Conservation (phyloP, 495 filamentous ascomycete species). For the Amniculicola lignicola region DNA sequence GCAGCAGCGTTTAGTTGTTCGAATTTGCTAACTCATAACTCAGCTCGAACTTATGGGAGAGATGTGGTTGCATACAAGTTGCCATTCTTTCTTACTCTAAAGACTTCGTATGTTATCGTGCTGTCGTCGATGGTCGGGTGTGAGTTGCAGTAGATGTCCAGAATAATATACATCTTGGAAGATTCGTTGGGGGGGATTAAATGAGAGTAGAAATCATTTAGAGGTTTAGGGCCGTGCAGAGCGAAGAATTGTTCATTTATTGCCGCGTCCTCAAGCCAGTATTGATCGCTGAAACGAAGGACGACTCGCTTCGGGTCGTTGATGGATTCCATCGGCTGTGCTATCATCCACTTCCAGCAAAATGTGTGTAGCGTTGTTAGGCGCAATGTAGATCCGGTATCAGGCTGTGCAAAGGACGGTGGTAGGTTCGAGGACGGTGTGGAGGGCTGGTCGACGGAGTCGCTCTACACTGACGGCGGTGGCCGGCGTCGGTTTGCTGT, state of each 20-base stretch:
- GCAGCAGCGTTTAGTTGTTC: constrained; percentile 1
- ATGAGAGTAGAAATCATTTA: constrained; percentile 4
- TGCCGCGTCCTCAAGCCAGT: constrained; percentile 1
- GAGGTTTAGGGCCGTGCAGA: neutral
- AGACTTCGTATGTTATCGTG: constrained; percentile 9
- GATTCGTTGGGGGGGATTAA: constrained; percentile 14
- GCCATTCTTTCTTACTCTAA: constrained; percentile 3
- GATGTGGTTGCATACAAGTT: constrained; percentile 5
- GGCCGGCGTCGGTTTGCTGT: neutral
- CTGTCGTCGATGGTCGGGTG: constrained; percentile 1
- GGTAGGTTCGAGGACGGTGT: no score
- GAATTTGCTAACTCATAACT: constrained; percentile 5
- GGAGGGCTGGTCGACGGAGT: no score
- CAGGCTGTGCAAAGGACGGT: no score
- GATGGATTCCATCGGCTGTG: constrained; percentile 6
- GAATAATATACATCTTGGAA: constrained; percentile 18
- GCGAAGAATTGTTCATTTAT: constrained; percentile 12
- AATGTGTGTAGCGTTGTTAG: no score
- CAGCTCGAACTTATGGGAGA: neutral
- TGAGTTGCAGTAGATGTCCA: constrained; percentile 2
- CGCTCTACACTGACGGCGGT: no score
- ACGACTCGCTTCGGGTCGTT: constrained; percentile 9
- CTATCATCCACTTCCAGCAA: no score
- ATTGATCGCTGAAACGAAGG: constrained; percentile 9
- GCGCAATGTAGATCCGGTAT: no score